A percentile compares a stretch with the other conserved stretches of the same genome.
These are phyloP conservation scores for Halenospora varia DNA, from an alignment of 495 filamentous ascomycete genomes.

Conservation along the genomic window DNA sequence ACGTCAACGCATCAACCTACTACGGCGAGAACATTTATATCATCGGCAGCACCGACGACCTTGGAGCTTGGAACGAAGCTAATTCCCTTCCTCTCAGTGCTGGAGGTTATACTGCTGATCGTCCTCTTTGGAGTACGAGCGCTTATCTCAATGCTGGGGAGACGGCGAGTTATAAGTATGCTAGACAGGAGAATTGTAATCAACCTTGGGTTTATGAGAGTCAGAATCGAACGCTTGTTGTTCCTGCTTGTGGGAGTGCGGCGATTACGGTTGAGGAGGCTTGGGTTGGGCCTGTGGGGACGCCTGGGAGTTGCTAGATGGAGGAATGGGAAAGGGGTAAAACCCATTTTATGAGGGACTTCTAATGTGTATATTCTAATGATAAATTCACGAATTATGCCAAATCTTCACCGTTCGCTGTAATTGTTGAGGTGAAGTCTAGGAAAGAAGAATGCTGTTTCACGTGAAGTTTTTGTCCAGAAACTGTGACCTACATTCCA, in stretches of 20 bases:
- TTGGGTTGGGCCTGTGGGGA: slow-evolving; percentile 29
- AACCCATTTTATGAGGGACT: too few species aligned
- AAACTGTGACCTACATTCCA: too few species aligned
- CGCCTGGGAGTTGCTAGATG: slow-evolving; percentile 14
- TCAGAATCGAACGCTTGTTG: slow-evolving; percentile 28
- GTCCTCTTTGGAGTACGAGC: slow-evolving; percentile 32
- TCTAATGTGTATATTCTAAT: too few species aligned
- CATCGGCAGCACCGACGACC: slow-evolving; percentile 30
- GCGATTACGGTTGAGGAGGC: slow-evolving; percentile 31
- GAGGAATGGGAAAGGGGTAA: too few species aligned
- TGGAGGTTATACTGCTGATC: slow-evolving; percentile 20
- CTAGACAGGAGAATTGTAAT: slow-evolving; percentile 36
- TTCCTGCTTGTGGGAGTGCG: slow-evolving; percentile 30
- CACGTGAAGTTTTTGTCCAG: too few species aligned
- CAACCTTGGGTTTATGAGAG: slow-evolving; percentile 35
- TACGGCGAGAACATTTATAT: slow-evolving; percentile 46
- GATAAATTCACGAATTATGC: too few species aligned
- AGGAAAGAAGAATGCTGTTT: too few species aligned
- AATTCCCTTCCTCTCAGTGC: slow-evolving; percentile 23
- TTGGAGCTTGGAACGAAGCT: slow-evolving; percentile 25
- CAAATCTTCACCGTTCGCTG: too few species aligned
- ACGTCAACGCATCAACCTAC: slow-evolving; percentile 40
- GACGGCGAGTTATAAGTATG: slow-evolving; percentile 32
- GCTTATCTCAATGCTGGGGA: slow-evolving; percentile 27
- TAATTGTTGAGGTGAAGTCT: too few species aligned